phyloP scores from a whole-genome alignment of 179 eudicot species.

The Camellia oleifera region DNA sequence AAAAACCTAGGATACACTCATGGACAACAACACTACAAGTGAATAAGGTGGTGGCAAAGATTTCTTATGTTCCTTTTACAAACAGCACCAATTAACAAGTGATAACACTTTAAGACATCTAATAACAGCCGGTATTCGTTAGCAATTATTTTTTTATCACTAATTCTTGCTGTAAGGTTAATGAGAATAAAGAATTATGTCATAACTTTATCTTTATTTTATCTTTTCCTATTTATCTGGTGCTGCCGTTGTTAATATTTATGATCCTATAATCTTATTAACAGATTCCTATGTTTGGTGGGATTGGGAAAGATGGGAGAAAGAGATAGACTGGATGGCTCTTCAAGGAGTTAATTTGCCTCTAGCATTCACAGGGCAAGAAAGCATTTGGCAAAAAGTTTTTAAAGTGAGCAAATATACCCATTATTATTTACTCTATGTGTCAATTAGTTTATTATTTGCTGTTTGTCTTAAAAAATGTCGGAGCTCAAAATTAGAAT shows the following conservation, averaged over 20 bases:
- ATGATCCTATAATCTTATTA: slow-evolving; percentile 6
- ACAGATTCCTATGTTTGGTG: slow-evolving; percentile 99
- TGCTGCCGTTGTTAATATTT: not conserved
- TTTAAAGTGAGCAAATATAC: slow-evolving; percentile 40
- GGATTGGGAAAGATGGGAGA: slow-evolving; percentile 99
- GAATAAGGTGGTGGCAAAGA: no score
- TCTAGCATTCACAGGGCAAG: slow-evolving; percentile 95
- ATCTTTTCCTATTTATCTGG: not conserved
- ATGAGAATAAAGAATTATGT: not conserved
- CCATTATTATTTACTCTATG: not conserved
- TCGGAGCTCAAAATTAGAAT: not conserved
- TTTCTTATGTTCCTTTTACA: no score
- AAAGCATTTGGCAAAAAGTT: slow-evolving; percentile 97
- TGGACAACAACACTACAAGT: no score
- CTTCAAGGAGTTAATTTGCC: slow-evolving; percentile 97
- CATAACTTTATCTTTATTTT: not conserved
- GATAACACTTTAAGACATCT: no score
- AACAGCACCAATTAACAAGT: no score
- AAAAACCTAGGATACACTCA: no score
- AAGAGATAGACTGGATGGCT: slow-evolving; percentile 99
- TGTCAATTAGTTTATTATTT: not conserved
- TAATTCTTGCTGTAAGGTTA: no score
- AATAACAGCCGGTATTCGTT: no score
- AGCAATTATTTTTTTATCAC: no score
- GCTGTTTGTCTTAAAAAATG: not conserved